Percentiles rank a stretch among this genome's conserved stretches.
phyloP scores from a whole-genome alignment of 2,329 filamentous ascomycete species.

The Beauveria scarabaeidicola region DNA sequence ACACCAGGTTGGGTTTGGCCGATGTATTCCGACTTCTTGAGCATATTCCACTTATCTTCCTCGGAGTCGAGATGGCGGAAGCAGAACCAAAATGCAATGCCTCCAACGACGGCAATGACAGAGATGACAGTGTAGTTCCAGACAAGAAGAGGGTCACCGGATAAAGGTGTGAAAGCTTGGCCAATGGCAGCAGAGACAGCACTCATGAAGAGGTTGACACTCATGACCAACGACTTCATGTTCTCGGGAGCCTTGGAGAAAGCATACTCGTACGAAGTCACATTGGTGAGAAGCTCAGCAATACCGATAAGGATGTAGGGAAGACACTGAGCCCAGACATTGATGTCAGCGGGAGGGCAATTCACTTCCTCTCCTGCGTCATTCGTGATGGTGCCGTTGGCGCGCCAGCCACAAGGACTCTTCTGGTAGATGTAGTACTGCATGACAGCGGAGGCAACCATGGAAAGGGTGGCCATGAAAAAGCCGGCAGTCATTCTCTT shows the following conservation, averaged over 20 bases:
- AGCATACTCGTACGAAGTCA: slow-evolving; percentile 62
- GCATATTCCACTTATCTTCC: slow-evolving; percentile 62
- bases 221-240: slow-evolving; percentile 70
- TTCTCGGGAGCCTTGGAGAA: slow-evolving; percentile 71
- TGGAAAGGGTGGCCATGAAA: slow-evolving; percentile 52
- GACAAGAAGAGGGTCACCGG: slow-evolving; percentile 55
- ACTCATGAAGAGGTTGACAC: slow-evolving; percentile 61
- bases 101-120: slow-evolving; percentile 53
- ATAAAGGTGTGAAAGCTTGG: slow-evolving; percentile 57
- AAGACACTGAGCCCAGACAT: slow-evolving; percentile 51
- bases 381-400: slow-evolving; percentile 25
- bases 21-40: slow-evolving; percentile 36
- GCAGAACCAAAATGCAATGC: slow-evolving; percentile 58
- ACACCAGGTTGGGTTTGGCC: slow-evolving; percentile 30
- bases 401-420: slow-evolving; percentile 50
- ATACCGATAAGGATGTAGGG: slow-evolving; percentile 44
- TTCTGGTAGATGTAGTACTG: slow-evolving; percentile 56
- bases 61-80: slow-evolving; percentile 56
- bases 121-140: slow-evolving; percentile 65
- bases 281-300: slow-evolving; percentile 46
- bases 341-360: slow-evolving; percentile 53
- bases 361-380: slow-evolving; percentile 23
- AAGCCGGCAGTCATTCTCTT: slow-evolving; percentile 68
- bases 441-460: slow-evolving; percentile 49
- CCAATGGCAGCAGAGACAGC: slow-evolving; percentile 62